Percentiles rank a stretch among this genome's conserved stretches.
phyloP scores from a whole-genome alignment of 305 asterid genomes.

The Solanum hybrid region DNA sequence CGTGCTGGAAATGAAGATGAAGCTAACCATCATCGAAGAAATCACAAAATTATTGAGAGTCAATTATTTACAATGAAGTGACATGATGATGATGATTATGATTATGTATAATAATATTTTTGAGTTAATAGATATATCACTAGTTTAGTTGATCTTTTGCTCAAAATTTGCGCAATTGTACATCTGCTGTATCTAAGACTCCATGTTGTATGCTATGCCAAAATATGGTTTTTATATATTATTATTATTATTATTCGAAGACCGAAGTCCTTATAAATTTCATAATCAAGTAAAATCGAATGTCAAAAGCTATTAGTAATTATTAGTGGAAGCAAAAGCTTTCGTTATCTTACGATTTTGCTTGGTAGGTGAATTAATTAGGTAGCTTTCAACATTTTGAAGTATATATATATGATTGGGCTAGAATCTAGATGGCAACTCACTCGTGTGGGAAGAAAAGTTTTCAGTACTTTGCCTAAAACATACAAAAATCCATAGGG shows the following conservation, averaged over 20 bases:
- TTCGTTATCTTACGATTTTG: neutral
- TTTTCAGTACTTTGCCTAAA: neutral
- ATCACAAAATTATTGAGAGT: constrained; percentile 21
- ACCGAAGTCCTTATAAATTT: neutral
- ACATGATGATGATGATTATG: constrained; percentile 7
- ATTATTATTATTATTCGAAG: neutral
- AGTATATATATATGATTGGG: neutral
- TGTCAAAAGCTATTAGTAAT: neutral
- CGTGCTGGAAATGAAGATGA: constrained; percentile 19
- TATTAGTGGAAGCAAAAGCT: neutral
- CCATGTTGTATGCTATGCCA: neutral
- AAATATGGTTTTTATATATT: neutral
- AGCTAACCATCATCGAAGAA: constrained; percentile 20
- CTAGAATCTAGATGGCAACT: neutral
- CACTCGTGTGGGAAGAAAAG: neutral
- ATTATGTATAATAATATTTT: neutral
- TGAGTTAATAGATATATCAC: neutral
- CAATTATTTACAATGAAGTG: constrained; percentile 30
- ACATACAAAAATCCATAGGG: neutral
- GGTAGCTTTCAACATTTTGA: neutral
- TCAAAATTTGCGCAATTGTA: neutral
- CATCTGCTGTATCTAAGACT: neutral
- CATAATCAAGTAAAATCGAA: neutral
- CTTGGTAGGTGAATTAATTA: neutral
- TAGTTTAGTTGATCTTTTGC: neutral